Evolutionary conservation across 2,329 filamentous ascomycete genomes (phyloP), one percentile per base, ranked within the genome.

Genomic region (Penicillium psychrosexuale): DNA sequence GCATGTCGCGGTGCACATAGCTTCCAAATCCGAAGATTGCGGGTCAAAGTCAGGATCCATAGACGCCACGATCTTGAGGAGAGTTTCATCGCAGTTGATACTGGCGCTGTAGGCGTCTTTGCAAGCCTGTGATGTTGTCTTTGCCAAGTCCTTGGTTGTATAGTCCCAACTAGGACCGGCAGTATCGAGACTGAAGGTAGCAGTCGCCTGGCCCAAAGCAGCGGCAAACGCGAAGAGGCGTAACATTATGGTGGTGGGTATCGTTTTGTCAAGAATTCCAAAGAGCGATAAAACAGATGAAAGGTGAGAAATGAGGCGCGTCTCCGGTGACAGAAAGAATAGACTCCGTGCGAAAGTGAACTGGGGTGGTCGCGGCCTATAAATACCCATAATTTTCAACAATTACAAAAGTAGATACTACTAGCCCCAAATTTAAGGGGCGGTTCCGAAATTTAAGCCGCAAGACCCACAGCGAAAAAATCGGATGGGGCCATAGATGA

Each of bases 81-180:
- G 61, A 8, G 66, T 68, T 47, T 59, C 40, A 40, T 69, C 66
- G 46, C 69, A 72, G 47, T 70, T 50, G 40, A 70, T 69, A 36
- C 37, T 56, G 27, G 64, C 61, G 45, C 61, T 63, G 51, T 70
- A 70, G 5, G 69, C 69, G 17, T 63, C 60, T 43, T 67, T 68
- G 43, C 67, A 72, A 17, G 60, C 57, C 30, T 65, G 51, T 12
- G 66, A 71, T 1, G 69, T 72, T 8, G 63, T 66, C 37, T 59
- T 56, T 33, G 64, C 66, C 3, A 71, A 45, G 52, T 69, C 67
- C 44, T 66, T 68, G 51, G 62, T 57, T 52, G 63, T 63, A 39
- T 69, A 70, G 53, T 66, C 63, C 67, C 66, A 71, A 47, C 66
- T 68, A 30, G 60, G 64, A 24, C 66, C 66, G 47, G 60, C 56